Base-by-base conservation (phyloP, 257 asterid genomes). In the Scutellaria minor region DNA sequence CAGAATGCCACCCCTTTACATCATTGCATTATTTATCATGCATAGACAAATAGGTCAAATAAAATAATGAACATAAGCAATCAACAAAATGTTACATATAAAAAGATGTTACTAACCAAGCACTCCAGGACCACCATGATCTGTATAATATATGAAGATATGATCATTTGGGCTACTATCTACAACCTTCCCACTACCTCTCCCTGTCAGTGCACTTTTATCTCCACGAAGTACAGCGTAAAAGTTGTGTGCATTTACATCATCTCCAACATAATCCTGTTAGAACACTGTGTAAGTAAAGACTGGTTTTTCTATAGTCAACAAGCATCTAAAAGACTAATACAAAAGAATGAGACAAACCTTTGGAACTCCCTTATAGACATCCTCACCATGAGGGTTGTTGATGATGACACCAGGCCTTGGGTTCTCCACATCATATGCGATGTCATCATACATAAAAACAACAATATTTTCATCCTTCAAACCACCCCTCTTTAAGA, bases 121-220 rank as follows among this genome's bases (percentile, higher is more conserved):
- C 39, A 92, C 87, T 44, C 98, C 99, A 75, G 98, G 94, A 62
- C 97, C 97, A 22, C 99, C 99, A 69, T 92, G 99, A 79, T 95
- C 99, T 5, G 98, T 70, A 73, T 92, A 95, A 77, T 82, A 95
- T 57, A 95, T 56, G 79, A 95, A 92, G 72, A 95, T 89, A 61
- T 85, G 96, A 82, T 95, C 99, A 66, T 92, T 81, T 18, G 97
- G 97, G 69, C 96, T 94, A 54, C 99, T 95, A 64, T 95, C 85
- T 8, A 95, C 86, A 64, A 95, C 97, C 90, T 95, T 95, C 60
- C 98, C 96, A 7, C 97, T 95, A 37, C 98, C 99, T 40, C 99
- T 97, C 1, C 99, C 99, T 2, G 68, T 86, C 42, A 92, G 61
- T 31, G 96, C 96, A 79, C 86, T 54, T 87, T 83, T 92, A 83